A percentile compares a stretch with the other conserved stretches of the same genome.
phyloP scores from a whole-genome alignment of 306 rosid species.

The Senna siamea region DNA sequence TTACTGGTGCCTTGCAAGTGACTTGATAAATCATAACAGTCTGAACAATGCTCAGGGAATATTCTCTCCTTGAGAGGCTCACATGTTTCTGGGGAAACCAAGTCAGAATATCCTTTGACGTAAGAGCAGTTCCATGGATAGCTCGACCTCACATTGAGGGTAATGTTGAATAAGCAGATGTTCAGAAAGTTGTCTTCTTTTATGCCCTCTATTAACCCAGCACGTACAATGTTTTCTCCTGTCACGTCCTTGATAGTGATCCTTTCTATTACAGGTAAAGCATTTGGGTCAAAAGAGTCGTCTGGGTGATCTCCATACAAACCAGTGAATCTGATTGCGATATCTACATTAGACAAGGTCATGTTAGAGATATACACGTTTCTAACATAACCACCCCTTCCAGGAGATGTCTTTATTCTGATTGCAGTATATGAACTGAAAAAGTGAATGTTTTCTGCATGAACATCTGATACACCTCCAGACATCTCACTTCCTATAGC shows the following conservation, averaged over 20 bases:
- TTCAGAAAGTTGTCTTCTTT: slow-evolving; percentile 60
- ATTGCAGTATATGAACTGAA: slow-evolving; percentile 55
- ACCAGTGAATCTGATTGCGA: slow-evolving; percentile 70
- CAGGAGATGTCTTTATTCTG: slow-evolving; percentile 77
- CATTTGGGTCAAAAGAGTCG: slow-evolving; percentile 57
- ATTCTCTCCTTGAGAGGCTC: slow-evolving; percentile 57
- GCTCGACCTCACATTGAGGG: slow-evolving; percentile 52
- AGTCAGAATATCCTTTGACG: slow-evolving; percentile 65
- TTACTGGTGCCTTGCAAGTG: slow-evolving; percentile 42
- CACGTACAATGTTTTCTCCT: slow-evolving; percentile 57
- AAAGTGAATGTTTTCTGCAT: slow-evolving; percentile 60
- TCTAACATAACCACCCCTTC: slow-evolving; percentile 85
- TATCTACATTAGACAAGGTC: slow-evolving; percentile 57
- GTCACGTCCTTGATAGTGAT: slow-evolving; percentile 62
- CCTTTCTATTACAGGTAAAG: slow-evolving; percentile 61
- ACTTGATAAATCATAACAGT: slow-evolving; percentile 64
- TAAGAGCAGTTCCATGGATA: slow-evolving; percentile 79
- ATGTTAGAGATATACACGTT: slow-evolving; percentile 63
- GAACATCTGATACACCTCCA: slow-evolving; percentile 76
- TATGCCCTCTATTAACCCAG: slow-evolving; percentile 75
- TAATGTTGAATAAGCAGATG: slow-evolving; percentile 68
- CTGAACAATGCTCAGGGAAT: slow-evolving; percentile 64
- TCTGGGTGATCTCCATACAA: slow-evolving; percentile 78
- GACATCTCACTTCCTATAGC: slow-evolving; percentile 92
- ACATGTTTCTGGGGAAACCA: slow-evolving; percentile 64